Conservation (phyloP, 106 monocot species). For the Dendrobium officinale region DNA sequence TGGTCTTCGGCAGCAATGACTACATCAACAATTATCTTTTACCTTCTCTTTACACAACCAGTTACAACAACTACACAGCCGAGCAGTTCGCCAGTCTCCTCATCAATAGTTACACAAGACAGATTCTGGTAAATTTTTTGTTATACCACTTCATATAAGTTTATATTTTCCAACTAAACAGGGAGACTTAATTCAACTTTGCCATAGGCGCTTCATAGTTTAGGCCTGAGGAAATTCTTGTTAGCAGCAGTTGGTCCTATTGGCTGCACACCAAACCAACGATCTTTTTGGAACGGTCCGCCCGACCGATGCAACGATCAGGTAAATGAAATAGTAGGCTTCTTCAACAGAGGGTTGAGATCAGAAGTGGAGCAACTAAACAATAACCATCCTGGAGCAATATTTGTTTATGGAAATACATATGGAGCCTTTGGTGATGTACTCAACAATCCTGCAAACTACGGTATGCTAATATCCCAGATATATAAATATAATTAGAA, state of each 20-base stretch:
- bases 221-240: constrained; percentile 68
- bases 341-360: constrained; percentile 53
- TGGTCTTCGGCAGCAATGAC: constrained; percentile 83
- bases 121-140: constrained; percentile 28
- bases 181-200: background rate
- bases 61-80: constrained; percentile 43
- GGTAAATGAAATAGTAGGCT: constrained; percentile 56
- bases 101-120: constrained; percentile 47
- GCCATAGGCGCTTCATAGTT: constrained; percentile 41
- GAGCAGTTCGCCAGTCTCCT: constrained; percentile 60
- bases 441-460: constrained; percentile 57
- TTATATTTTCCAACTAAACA: background rate
- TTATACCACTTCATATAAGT: background rate
- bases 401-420: constrained; percentile 69
- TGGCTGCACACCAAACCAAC: constrained; percentile 73
- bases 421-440: constrained; percentile 58
- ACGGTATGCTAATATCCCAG: constrained; percentile 20
- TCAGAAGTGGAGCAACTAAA: constrained; percentile 55
- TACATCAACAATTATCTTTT: constrained; percentile 85
- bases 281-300: constrained; percentile 14
- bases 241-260: constrained; percentile 54
- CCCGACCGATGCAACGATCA: constrained; percentile 44
- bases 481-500: no score
- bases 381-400: constrained; percentile 39
- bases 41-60: constrained; percentile 44